Percentiles rank a stretch among this genome's conserved stretches.
phyloP scores from a whole-genome alignment of 2,329 filamentous ascomycete species.

The Arthroderma sp. region DNA sequence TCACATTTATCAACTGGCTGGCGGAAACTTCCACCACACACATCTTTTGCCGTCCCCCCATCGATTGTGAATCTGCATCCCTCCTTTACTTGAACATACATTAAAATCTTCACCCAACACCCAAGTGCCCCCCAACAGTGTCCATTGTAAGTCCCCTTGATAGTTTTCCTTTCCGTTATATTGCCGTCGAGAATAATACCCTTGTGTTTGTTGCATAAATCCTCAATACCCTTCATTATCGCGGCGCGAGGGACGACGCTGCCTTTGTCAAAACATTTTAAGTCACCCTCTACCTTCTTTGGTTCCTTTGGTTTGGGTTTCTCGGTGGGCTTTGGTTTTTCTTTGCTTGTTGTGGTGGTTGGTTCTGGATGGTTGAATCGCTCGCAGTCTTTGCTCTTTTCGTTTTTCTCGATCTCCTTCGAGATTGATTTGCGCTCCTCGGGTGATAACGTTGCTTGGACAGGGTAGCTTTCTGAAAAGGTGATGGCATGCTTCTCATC shows the following conservation, averaged over 20 bases:
- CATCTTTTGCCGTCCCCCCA: neutral
- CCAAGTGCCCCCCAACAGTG: neutral
- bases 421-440: neutral
- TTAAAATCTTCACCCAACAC: neutral
- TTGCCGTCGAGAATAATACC: neutral
- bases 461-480: neutral
- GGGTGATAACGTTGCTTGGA: neutral
- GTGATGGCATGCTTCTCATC: neutral
- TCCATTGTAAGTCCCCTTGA: neutral
- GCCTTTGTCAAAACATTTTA: neutral
- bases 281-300: neutral
- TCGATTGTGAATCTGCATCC: neutral
- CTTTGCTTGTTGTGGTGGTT: neutral
- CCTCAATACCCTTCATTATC: neutral
- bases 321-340: neutral
- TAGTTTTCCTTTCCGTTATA: neutral
- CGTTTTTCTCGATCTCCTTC: neutral
- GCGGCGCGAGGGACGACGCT: neutral
- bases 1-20: conserved; percentile 1
- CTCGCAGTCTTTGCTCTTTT: too few species aligned
- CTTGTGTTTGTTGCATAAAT: neutral
- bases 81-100: neutral
- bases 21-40: neutral
- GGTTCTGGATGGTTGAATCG: too few species aligned
- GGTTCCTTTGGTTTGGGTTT: neutral